Evolutionary conservation across 1,284 basidiomycete species (phyloP).

Genomic region (Apiotrichum domesticum): DNA sequence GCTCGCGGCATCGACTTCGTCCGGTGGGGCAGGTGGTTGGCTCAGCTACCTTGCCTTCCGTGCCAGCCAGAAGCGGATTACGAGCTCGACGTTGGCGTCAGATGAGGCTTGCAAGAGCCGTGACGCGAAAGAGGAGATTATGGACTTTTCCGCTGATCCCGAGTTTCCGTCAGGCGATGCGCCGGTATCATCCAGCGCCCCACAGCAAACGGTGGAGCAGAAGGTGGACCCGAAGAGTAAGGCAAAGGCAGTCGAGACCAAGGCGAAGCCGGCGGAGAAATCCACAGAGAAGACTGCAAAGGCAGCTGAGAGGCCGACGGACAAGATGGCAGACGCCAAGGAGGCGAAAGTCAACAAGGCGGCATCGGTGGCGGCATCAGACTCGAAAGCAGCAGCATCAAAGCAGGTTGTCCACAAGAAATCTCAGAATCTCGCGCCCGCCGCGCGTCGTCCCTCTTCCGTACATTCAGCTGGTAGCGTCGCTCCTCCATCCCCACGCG

Average conservation of each 20-base stretch:
- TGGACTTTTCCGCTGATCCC: constrained; percentile 42
- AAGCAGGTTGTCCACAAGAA: constrained; percentile 8
- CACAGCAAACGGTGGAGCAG: too few species aligned
- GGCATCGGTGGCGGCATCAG: neutral
- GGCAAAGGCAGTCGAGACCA: neutral
- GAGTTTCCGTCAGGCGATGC: constrained; percentile 27
- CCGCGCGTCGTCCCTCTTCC: constrained; percentile 24
- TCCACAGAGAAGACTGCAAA: neutral
- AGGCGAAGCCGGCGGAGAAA: neutral
- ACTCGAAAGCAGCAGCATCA: neutral
- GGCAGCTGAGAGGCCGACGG: neutral
- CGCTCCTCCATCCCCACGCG: constrained; percentile 1
- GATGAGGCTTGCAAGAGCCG: constrained; percentile 18
- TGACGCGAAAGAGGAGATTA: constrained; percentile 30
- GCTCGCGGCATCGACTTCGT: constrained; percentile 15
- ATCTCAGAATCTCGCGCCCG: constrained; percentile 23
- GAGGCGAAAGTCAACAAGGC: neutral
- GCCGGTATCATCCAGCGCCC: too few species aligned
- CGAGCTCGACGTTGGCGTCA: constrained; percentile 13
- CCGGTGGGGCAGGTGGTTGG: constrained; percentile 28
- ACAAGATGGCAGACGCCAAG: neutral
- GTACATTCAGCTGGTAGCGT: neutral
- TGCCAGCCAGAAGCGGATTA: constrained; percentile 36
- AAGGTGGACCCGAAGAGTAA: neutral
- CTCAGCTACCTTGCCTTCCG: constrained; percentile 40